A percentile compares a stretch with the other conserved stretches of the same genome.
Conservation (phyloP, 306 rosid genomes). For the Malus orientalis region DNA sequence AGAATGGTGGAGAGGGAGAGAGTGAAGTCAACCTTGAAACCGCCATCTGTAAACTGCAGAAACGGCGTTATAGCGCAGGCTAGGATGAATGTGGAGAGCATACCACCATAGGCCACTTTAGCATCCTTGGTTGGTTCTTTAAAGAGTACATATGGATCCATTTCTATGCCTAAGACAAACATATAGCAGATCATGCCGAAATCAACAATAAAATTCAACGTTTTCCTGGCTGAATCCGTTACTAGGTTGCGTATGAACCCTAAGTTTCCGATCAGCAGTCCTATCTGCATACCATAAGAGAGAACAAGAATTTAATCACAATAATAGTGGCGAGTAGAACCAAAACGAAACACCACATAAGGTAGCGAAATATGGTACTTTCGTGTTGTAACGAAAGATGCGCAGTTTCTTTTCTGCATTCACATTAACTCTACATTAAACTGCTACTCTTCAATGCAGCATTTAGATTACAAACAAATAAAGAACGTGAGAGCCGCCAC, state of each 20-base stretch:
- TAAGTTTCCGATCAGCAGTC: constrained; percentile 59
- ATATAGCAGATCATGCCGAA: constrained; percentile 85
- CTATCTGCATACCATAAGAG: constrained; percentile 45
- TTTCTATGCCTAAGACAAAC: constrained; percentile 89
- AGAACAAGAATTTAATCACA: background rate
- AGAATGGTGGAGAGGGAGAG: constrained; percentile 50
- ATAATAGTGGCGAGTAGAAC: background rate
- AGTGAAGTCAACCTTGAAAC: constrained; percentile 26
- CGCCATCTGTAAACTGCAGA: constrained; percentile 14
- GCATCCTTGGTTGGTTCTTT: constrained; percentile 53
- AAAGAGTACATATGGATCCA: constrained; percentile 62
- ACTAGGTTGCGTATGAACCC: constrained; percentile 32
- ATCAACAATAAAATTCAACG: constrained; percentile 59
- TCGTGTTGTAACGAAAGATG: background rate
- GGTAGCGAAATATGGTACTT: background rate
- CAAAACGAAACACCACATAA: background rate
- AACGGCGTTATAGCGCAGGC: constrained; percentile 37
- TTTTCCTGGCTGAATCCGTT: constrained; percentile 19
- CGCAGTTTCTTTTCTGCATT: background rate
- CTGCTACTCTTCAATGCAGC: background rate
- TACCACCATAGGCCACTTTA: constrained; percentile 62
- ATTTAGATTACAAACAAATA: background rate
- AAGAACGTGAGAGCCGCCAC: background rate
- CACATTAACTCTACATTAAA: background rate
- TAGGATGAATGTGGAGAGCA: constrained; percentile 49